Evolutionary conservation across 345 rosid species (phyloP).

Genomic region (Rhizophora apiculata): DNA sequence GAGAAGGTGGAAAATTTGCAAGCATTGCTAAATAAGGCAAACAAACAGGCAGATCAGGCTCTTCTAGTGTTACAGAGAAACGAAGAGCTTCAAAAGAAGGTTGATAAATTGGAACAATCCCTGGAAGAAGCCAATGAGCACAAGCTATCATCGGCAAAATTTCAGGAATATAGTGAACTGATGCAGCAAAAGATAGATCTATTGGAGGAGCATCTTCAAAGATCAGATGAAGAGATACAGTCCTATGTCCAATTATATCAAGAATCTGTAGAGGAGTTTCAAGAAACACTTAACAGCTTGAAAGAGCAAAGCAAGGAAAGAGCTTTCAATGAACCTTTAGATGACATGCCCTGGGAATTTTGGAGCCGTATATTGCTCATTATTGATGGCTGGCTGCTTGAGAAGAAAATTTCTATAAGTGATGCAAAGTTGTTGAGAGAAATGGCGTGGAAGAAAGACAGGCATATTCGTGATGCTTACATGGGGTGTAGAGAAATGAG

Average conservation of each 20-base stretch:
- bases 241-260: constrained; percentile 75
- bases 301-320: constrained; percentile 75
- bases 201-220: constrained; percentile 77
- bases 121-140: constrained; percentile 69
- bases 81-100: constrained; percentile 72
- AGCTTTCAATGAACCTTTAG: constrained; percentile 56
- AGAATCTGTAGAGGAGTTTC: constrained; percentile 80
- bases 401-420: constrained; percentile 57
- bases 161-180: constrained; percentile 71
- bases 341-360: constrained; percentile 83
- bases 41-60: constrained; percentile 84
- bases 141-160: constrained; percentile 68
- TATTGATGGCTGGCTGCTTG: constrained; percentile 94
- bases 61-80: constrained; percentile 72
- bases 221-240: constrained; percentile 81
- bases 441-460: constrained; percentile 79
- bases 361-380: constrained; percentile 84
- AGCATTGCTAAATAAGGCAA: constrained; percentile 57
- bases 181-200: constrained; percentile 81
- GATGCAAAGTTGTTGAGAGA: constrained; percentile 77
- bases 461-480: constrained; percentile 55
- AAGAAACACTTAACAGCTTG: constrained; percentile 69
- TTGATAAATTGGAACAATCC: constrained; percentile 74
- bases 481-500: constrained; percentile 60
- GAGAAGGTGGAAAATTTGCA: constrained; percentile 71